Conservation (phyloP, 768 basidiomycete species). For the Panus rudis region DNA sequence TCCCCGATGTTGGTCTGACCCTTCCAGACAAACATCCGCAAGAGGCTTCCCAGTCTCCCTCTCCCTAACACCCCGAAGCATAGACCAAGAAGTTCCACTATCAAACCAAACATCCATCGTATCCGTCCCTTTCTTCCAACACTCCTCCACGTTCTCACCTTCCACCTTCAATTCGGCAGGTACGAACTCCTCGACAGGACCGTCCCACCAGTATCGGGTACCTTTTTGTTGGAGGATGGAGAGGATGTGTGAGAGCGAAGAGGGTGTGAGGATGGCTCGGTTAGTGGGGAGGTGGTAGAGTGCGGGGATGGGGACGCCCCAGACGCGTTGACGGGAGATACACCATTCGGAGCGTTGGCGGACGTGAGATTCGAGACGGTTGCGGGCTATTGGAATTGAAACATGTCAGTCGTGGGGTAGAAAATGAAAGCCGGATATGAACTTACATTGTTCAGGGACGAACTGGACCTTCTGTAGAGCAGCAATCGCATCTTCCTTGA, state of each 20-base stretch:
- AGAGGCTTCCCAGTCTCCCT: conserved; percentile 26
- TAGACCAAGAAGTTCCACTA: conserved; percentile 91
- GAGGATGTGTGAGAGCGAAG: conserved; percentile 71
- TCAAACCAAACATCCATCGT: conserved; percentile 99
- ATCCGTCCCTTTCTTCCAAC: conserved; percentile 78
- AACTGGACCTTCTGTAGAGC: conserved; percentile 70
- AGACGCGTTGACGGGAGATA: conserved; percentile 93
- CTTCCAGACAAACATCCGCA: conserved; percentile 90
- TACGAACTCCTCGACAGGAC: conserved; percentile 76
- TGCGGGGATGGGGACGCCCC: conserved; percentile 96
- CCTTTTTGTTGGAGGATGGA: conserved; percentile 66
- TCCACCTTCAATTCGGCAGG: conserved; percentile 46
- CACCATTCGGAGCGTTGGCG: conserved; percentile 95
- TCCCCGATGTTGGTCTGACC: conserved; percentile 94
- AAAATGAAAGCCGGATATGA: conserved; percentile 7
- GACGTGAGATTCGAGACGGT: conserved; percentile 83
- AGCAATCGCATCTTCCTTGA: conserved; percentile 69
- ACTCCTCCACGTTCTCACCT: conserved; percentile 33
- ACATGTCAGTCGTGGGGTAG: background rate
- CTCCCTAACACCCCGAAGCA: conserved; percentile 39
- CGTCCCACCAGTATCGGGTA: conserved; percentile 87
- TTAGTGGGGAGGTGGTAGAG: conserved; percentile 62
- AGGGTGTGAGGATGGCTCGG: conserved; percentile 53
- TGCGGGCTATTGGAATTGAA: conserved; percentile 50
- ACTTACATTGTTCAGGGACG: conserved; percentile 67